Evolutionary conservation across 306 rosid genomes (phyloP).

Genomic region (Rosa multiflora): DNA sequence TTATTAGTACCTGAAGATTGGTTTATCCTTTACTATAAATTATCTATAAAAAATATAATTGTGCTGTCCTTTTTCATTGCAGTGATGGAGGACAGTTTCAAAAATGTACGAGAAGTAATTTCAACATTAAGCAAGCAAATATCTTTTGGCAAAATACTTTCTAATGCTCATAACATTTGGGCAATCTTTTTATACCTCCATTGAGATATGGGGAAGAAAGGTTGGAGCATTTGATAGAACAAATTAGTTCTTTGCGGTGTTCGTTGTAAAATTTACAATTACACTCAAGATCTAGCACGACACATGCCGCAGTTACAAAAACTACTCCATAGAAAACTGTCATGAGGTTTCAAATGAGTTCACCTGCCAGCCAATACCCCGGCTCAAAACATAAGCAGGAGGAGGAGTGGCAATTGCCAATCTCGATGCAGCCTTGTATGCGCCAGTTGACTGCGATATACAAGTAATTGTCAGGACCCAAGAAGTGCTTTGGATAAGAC

Average conservation of each 20-base stretch:
- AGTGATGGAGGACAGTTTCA: background rate
- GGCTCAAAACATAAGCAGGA: slow-evolving; percentile 94
- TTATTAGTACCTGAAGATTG: background rate
- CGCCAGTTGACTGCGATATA: slow-evolving; percentile 78
- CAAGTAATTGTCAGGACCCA: slow-evolving; percentile 17
- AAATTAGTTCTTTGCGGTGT: background rate
- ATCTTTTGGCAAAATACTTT: background rate
- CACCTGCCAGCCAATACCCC: slow-evolving; percentile 99
- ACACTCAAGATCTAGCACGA: background rate
- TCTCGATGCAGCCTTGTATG: slow-evolving; percentile 90
- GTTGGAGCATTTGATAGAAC: background rate
- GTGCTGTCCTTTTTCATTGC: background rate
- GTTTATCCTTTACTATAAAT: background rate
- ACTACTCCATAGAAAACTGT: background rate
- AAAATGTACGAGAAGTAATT: background rate
- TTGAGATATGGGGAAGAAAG: background rate
- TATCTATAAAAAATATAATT: background rate
- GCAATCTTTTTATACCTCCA: background rate
- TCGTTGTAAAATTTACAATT: background rate
- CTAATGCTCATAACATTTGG: background rate
- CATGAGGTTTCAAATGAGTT: slow-evolving; percentile 11
- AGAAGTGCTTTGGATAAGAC: background rate
- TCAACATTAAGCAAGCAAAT: background rate
- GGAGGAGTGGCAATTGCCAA: slow-evolving; percentile 98
- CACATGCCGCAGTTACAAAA: background rate